Evolutionary conservation across 2,329 filamentous ascomycete species (phyloP).

Genomic region (Diaporthe helianthi): DNA sequence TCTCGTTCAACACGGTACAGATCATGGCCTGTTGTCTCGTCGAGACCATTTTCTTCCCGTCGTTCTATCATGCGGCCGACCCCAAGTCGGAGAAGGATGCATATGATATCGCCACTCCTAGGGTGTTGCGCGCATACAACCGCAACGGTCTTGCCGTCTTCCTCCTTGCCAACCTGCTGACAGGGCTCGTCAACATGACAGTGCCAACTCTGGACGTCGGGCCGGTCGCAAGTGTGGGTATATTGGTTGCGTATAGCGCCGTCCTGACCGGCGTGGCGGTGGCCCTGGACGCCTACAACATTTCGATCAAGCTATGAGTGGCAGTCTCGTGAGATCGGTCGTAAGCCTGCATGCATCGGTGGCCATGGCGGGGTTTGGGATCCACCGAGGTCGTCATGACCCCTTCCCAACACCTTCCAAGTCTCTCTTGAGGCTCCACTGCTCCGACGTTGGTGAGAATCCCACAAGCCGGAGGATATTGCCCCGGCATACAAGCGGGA

Average conservation of each 20-base stretch:
- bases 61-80: constrained; percentile 66
- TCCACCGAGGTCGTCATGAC: constrained; percentile 1
- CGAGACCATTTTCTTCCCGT: constrained; percentile 80
- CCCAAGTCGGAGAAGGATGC: constrained; percentile 67
- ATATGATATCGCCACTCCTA: constrained; percentile 76
- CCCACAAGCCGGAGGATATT: not conserved
- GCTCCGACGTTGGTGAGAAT: not conserved
- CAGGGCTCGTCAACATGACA: constrained; percentile 87
- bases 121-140: constrained; percentile 84
- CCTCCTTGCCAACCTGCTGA: constrained; percentile 85
- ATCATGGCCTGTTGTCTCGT: constrained; percentile 79
- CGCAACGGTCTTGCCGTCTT: constrained; percentile 88
- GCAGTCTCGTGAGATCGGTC: not conserved
- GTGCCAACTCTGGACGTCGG: constrained; percentile 80
- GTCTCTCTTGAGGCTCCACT: not conserved
- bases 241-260: constrained; percentile 76
- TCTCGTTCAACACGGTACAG: constrained; percentile 89
- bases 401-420: not conserved
- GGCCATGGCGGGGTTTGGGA: not conserved
- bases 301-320: constrained; percentile 73
- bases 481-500: constrained; percentile 2
- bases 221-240: constrained; percentile 70
- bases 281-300: constrained; percentile 66
- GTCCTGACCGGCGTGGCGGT: constrained; percentile 73
- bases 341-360: not conserved